Base-by-base conservation (phyloP, 2,329 filamentous ascomycete genomes). In the Botryotinia narcissicola region DNA sequence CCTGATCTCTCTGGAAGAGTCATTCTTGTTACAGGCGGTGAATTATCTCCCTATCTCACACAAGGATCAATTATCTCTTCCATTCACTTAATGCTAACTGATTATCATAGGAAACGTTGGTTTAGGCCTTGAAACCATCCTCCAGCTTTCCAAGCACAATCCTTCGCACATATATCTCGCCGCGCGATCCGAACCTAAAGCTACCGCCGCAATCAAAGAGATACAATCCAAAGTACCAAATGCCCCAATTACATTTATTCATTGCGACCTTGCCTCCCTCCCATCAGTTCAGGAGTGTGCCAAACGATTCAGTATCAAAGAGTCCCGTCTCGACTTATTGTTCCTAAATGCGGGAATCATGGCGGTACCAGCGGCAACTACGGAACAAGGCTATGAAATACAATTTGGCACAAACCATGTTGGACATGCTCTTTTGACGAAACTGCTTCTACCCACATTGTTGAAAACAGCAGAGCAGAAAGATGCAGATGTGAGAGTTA, bases 391-490 rank as follows among this genome's bases (percentile, higher is more conserved):
- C 20, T 87, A 86, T 73, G 86, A 87, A 76, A 75, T 83, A 22
- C 83, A 86, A 74, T 85, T 87, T 73, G 84, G 83, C 1, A 84
- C 82, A 14, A 87, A 87, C 73, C 84, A 87, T 77, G 76, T 87
- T 61, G 85, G 85, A 22, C 85, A 86, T 71, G 83, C 84, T 16
- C 80, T 85, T 4, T 80, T 87, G 29, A 79, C 83, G 20, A 80
- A 82, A 74, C 79, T 82, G 2, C 77, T 86, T 20, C 71, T 82
- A 1, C 82, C 82, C 12, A 77, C 76, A 14, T 74, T 84, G 8
- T 70, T 80, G 37, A 76, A 77, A 25, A 82, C 80, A 1, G 61
- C 73, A 32, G 60, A 71, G 29, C 44, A 74, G 10, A 73, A 75
- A 10, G 72, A 74, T 16, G 60, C 74, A 40, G 76, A 78, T 64